Evolutionary conservation across 139 green algal species (phyloP).

Genomic region (Limnomonas spitsbergensis): DNA sequence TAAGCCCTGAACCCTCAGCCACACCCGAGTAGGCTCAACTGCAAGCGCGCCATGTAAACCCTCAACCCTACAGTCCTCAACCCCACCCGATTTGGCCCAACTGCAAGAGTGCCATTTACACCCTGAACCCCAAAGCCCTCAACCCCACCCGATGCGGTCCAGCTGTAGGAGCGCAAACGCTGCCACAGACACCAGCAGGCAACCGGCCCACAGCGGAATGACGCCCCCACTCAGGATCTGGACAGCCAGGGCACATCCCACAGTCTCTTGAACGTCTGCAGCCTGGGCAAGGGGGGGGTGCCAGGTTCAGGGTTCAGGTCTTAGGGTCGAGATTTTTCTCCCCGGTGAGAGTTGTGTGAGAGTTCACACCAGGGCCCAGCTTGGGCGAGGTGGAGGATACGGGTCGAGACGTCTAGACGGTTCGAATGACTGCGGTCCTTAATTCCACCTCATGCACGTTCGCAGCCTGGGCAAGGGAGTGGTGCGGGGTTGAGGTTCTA

Average conservation of each 20-base stretch:
- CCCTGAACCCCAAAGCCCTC: no score
- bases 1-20: no score
- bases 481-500: constrained; percentile 29
- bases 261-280: constrained; percentile 52
- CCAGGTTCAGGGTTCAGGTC: constrained; percentile 26
- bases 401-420: no score
- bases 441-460: constrained; percentile 65
- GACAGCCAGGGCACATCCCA: constrained; percentile 72
- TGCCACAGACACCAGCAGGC: constrained; percentile 35
- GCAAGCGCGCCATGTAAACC: no score
- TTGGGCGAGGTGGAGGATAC: no score
- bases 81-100: no score
- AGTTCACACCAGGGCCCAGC: no score
- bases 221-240: constrained; percentile 56
- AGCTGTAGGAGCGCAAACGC: constrained; percentile 59
- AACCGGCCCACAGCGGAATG: constrained; percentile 59
- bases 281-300: constrained; percentile 57
- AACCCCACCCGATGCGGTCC: neutral
- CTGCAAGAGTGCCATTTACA: no score
- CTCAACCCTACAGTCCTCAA: no score
- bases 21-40: no score
- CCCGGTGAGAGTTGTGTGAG: no score
- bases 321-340: neutral
- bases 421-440: constrained; percentile 63
- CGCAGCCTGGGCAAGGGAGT: constrained; percentile 51